Base-by-base conservation (phyloP, 2,329 filamentous ascomycete species). In the Westerdykella aurantiaca region DNA sequence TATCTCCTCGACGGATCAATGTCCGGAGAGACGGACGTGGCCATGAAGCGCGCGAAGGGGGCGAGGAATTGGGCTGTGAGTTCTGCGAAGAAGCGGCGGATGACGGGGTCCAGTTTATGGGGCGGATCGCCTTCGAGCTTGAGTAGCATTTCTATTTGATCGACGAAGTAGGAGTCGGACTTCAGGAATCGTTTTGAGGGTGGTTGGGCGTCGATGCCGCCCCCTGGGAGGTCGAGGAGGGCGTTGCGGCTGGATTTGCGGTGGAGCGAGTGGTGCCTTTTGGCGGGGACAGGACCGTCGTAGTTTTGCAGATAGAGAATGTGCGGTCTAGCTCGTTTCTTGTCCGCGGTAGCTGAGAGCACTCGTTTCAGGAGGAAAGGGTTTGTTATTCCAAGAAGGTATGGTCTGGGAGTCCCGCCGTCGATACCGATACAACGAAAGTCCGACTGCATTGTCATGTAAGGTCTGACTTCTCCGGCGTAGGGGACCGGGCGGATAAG, bases 391-490 rank as follows among this genome's bases (percentile, higher is more conserved):
- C 68, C 68, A 38, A 69, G 55, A 5, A 70, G 55, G 50, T 69
- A 70, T 9, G 63, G 59, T 12, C 61, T 52, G 1, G 67, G 65
- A 10, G 63, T 63, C 2, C 66, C 66, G 13, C 66, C 64, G 38
- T 69, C 66, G 39, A 68, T 61, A 34, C 66, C 66, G 6, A 66
- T 66, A 38, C 58, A 57, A n/a, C 58, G 56, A 47, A 69, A 69
- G 22, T 69, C 67, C 10, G 67, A 65, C 50, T 71, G 68, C 68
- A 71, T 71, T 31, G 67, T 70, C 55, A 69, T 60, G 48, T 70
- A 71, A 10, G 68, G 67, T 43, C 65, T 65, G 23, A 64, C 52
- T 2, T 64, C 57, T 11, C 68, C 68, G 31, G 67, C 67, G 39
- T 67, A 71, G 2, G 68, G 68, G 10, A 70, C 56, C 10, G 68